phyloP scores from a whole-genome alignment of 345 rosid genomes.

The Brassica incana region DNA sequence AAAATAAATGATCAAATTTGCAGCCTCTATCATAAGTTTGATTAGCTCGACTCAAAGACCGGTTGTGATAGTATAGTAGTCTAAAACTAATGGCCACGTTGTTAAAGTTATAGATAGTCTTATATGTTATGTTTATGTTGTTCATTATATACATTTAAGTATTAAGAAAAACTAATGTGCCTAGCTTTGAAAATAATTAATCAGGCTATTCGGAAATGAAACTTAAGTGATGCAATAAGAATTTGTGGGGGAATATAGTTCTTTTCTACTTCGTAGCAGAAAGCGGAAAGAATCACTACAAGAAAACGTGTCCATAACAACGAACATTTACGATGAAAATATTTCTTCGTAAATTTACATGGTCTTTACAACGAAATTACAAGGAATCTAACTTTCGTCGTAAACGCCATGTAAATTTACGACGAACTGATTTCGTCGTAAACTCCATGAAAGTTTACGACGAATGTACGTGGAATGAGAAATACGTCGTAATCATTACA shows the following conservation, averaged over 20 bases:
- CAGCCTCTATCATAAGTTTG: background rate
- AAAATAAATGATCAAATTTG: no score
- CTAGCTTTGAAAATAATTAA: background rate
- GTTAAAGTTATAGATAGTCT: background rate
- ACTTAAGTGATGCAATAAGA: background rate
- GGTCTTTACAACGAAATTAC: no score
- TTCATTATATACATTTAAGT: background rate
- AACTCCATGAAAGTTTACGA: no score
- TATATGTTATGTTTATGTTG: background rate
- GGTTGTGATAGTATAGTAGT: background rate
- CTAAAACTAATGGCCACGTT: background rate
- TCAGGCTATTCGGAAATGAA: background rate
- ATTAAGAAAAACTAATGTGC: background rate
- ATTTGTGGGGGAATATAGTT: background rate
- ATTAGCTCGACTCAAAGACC: background rate
- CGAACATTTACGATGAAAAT: no score
- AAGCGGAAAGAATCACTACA: background rate
- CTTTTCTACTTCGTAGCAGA: background rate
- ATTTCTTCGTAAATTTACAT: no score
- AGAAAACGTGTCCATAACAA: no score
- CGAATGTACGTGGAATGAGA: no score
- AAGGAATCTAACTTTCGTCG: no score
- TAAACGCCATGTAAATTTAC: no score
- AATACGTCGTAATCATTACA: no score
- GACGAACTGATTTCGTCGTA: no score